A percentile compares a stretch with the other conserved stretches of the same genome.
These are phyloP conservation scores for Fusarium palustre DNA, from an alignment of 2,329 filamentous ascomycete genomes.

Conservation along the genomic window DNA sequence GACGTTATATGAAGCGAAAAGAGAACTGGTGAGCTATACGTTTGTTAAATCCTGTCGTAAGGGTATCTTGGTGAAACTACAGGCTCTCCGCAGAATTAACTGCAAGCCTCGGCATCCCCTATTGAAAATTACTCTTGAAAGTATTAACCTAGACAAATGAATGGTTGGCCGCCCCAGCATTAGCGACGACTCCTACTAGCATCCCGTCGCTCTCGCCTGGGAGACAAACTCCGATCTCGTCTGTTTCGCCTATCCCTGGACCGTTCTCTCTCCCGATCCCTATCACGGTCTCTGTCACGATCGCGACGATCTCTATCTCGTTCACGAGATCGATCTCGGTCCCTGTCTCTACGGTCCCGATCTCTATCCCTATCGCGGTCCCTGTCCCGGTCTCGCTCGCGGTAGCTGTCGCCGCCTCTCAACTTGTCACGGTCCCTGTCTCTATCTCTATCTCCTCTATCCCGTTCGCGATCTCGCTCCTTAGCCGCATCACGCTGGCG, in stretches of 20 bases:
- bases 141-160: not conserved
- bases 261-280: slow-evolving; percentile 35
- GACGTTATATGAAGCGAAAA: not conserved
- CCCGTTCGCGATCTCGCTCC: slow-evolving; percentile 51
- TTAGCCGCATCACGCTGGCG: slow-evolving; percentile 50
- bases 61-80: slow-evolving; percentile 37
- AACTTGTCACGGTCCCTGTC: slow-evolving; percentile 47
- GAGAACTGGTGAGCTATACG: not conserved
- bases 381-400: slow-evolving; percentile 35
- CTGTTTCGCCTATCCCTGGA: slow-evolving; percentile 42
- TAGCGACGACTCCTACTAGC: slow-evolving; percentile 56
- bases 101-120: not conserved
- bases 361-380: slow-evolving; percentile 49
- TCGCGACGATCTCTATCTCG: slow-evolving; percentile 49
- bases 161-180: slow-evolving; percentile 52
- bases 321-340: slow-evolving; percentile 51
- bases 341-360: slow-evolving; percentile 50
- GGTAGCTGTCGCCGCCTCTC: slow-evolving; percentile 36
- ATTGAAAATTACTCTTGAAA: not conserved
- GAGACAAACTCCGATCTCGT: slow-evolving; percentile 50
- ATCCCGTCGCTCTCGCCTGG: slow-evolving; percentile 52
- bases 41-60: not conserved
- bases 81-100: not conserved
- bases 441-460: slow-evolving; percentile 41
- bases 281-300: slow-evolving; percentile 23